Evolutionary conservation across 768 basidiomycete genomes (phyloP).

Genomic region (Crassisporium funariophilum): DNA sequence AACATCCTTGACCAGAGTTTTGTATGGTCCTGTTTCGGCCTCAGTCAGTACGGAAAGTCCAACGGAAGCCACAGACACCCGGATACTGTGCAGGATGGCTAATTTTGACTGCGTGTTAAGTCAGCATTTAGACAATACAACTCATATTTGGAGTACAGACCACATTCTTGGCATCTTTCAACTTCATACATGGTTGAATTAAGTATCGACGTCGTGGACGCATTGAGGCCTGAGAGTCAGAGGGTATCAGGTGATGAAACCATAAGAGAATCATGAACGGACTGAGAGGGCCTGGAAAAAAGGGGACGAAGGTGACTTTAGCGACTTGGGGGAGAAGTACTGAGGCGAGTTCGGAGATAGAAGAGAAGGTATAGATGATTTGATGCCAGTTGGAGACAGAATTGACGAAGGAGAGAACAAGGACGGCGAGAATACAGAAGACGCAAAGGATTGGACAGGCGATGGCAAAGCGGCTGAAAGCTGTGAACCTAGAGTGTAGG

Average conservation of each 20-base stretch:
- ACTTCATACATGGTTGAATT: slow-evolving; percentile 37
- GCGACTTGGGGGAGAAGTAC: slow-evolving; percentile 25
- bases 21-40: slow-evolving; percentile 40
- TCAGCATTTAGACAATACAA: neutral
- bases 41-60: slow-evolving; percentile 42
- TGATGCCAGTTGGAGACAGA: slow-evolving; percentile 20
- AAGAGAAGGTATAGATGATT: slow-evolving; percentile 16
- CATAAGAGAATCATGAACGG: slow-evolving; percentile 14
- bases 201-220: slow-evolving; percentile 42
- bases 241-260: slow-evolving; percentile 2
- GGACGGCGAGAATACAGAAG: slow-evolving; percentile 30
- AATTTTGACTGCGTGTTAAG: slow-evolving; percentile 41
- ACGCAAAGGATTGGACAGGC: slow-evolving; percentile 27
- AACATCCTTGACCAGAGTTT: slow-evolving; percentile 43
- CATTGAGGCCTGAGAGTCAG: slow-evolving; percentile 45
- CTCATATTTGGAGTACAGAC: slow-evolving; percentile 29
- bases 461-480: slow-evolving; percentile 23
- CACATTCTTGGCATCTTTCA: slow-evolving; percentile 40
- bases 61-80: slow-evolving; percentile 49
- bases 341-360: slow-evolving; percentile 19
- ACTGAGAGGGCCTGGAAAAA: slow-evolving; percentile 49
- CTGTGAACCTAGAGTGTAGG: slow-evolving; percentile 19
- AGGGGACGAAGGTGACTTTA: slow-evolving; percentile 34
- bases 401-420: slow-evolving; percentile 28
- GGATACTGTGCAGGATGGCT: slow-evolving; percentile 45